Percentiles rank a stretch among this genome's conserved stretches.
Conservation (phyloP, 768 basidiomycete species). For the Kwoniella europaea region DNA sequence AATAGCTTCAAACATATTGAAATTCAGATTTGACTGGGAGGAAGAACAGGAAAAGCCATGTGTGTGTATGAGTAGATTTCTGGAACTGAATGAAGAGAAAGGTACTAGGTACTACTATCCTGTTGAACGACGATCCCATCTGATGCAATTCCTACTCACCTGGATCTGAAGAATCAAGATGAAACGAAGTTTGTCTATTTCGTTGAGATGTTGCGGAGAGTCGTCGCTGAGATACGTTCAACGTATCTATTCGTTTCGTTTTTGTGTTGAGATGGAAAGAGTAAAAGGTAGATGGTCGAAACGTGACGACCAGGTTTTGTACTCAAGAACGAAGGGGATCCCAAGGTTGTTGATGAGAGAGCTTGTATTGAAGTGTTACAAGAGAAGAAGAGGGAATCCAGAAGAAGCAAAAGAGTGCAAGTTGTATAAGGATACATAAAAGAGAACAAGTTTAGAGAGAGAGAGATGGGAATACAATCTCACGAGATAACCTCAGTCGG, state of each 20-base stretch:
- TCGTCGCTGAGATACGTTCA: conserved; percentile 9
- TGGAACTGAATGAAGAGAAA: background rate
- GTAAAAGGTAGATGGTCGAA: background rate
- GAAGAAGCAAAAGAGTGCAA: background rate
- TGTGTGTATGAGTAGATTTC: background rate
- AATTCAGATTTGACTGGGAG: background rate
- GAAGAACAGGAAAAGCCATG: conserved; percentile 2
- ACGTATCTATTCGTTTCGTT: conserved; percentile 5
- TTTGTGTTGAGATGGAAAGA: background rate
- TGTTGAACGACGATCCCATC: background rate
- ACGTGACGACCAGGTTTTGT: conserved; percentile 3
- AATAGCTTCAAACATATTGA: background rate
- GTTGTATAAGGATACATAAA: background rate
- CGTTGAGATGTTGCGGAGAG: background rate
- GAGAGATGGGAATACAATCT: background rate
- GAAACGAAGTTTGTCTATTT: background rate
- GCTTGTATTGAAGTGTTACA: background rate
- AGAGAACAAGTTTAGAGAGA: background rate
- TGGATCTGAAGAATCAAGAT: background rate
- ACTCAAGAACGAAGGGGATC: background rate
- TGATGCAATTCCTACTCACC: background rate
- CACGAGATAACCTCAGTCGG: background rate
- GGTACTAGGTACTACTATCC: conserved; percentile 1
- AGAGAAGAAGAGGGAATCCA: background rate
- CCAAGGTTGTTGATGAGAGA: no score